phyloP scores from a whole-genome alignment of 208 protist species.

The Herpetomonas samuelpessoai region DNA sequence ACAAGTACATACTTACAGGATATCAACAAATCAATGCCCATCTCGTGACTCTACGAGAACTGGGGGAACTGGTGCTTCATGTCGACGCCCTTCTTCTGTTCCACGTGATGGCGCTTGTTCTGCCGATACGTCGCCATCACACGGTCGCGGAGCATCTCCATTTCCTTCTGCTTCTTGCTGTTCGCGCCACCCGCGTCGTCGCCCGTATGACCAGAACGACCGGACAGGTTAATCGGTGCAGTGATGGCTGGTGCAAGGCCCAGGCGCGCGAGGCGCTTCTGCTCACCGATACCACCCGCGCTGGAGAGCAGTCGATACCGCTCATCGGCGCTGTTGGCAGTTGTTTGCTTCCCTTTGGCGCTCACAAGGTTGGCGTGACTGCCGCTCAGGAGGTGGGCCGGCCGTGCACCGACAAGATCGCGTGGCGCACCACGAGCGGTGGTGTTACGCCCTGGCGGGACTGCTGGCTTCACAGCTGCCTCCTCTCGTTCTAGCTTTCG shows the following conservation, averaged over 20 bases:
- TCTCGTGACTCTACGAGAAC: slow-evolving; percentile 33
- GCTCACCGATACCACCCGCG: slow-evolving; percentile 31
- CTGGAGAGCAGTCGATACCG: slow-evolving; percentile 29
- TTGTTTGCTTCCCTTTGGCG: too few relatives aligned
- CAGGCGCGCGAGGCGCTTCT: slow-evolving; percentile 65
- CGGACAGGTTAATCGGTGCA: slow-evolving; percentile 12
- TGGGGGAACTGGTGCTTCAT: slow-evolving; percentile 79
- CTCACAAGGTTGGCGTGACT: too few relatives aligned
- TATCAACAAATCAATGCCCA: too few relatives aligned
- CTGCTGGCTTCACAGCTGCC: background rate
- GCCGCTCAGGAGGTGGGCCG: background rate
- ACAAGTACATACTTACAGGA: background rate
- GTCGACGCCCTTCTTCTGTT: slow-evolving; percentile 58
- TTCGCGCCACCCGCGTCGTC: background rate
- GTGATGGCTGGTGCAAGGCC: slow-evolving; percentile 50
- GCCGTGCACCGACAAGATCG: background rate
- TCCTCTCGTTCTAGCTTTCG: slow-evolving; percentile 32
- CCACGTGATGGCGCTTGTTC: slow-evolving; percentile 44
- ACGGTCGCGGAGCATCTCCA: slow-evolving; percentile 59
- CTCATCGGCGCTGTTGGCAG: slow-evolving; percentile 1
- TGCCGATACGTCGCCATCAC: slow-evolving; percentile 82
- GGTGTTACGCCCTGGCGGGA: too few relatives aligned
- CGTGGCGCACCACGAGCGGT: too few relatives aligned
- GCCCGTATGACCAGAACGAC: slow-evolving; percentile 4
- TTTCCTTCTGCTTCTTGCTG: slow-evolving; percentile 63